Conservation (phyloP, 345 rosid genomes). For the Lagerstroemia speciosa region DNA sequence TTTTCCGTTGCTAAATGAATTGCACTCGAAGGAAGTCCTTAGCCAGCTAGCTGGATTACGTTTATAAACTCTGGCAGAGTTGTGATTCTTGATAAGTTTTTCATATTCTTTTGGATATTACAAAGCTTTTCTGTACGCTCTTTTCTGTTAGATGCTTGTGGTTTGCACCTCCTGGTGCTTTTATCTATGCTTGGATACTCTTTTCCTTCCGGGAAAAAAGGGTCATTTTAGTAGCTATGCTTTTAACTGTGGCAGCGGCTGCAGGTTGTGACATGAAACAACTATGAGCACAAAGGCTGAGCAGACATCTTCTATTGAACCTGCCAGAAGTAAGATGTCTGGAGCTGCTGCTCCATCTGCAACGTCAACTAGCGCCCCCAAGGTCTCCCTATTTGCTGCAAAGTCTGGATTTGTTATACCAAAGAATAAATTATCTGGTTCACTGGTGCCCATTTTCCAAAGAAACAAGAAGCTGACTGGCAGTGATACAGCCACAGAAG, state of each 20-base stretch:
- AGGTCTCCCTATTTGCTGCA: conserved; percentile 63
- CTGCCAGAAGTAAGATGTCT: conserved; percentile 30
- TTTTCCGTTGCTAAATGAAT: not conserved
- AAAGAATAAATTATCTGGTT: conserved; percentile 80
- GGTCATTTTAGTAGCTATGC: not conserved
- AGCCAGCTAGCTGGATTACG: not conserved
- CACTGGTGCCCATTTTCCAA: conserved; percentile 57
- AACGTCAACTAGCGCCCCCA: conserved; percentile 30
- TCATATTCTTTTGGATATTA: not conserved
- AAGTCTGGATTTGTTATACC: conserved; percentile 90
- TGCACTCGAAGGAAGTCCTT: not conserved
- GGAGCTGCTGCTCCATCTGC: conserved; percentile 22
- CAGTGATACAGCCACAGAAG: conserved; percentile 28
- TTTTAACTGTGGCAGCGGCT: not conserved
- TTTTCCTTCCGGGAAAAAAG: not conserved
- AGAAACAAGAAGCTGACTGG: conserved; percentile 43
- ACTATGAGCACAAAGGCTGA: conserved; percentile 24
- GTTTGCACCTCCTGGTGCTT: not conserved
- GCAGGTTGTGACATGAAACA: conserved; percentile 2
- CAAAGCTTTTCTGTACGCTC: not conserved
- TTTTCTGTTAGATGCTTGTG: not conserved
- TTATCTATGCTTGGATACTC: too few species aligned
- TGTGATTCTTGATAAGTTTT: not conserved
- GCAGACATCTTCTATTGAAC: conserved; percentile 20
- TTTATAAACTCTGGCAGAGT: not conserved